Base-by-base conservation (phyloP, 306 rosid species). In the Casuarina cunninghamiana region DNA sequence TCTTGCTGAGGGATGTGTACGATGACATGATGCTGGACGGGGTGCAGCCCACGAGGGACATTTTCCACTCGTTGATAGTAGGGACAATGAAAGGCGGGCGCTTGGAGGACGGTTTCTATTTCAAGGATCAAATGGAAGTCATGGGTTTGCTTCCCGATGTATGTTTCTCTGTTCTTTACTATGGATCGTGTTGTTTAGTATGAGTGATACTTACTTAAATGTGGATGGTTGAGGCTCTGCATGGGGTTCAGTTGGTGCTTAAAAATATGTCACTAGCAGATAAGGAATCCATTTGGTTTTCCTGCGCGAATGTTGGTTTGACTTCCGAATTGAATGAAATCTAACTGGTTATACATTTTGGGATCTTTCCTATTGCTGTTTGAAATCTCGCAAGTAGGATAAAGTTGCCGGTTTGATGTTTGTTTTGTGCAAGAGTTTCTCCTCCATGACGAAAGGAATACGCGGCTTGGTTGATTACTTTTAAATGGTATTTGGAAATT, bases 21-120 rank as follows among this genome's bases (percentile, higher is more conserved):
- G 92, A 88, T 54, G 97, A 95, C 81, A 93, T 95, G 99, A 63
- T 85, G 92, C 91, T 95, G 79, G 99, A 95, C 74, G 99, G 97
- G 61, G 96, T 95, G 78, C 93, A 87, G 85, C 99, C 99, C n/a
- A 77, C 75, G 1, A 86, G 90, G 51, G 97, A 95, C 75, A 87
- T 93, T 51, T 95, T 93, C 77, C 92, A 86, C 75, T 88, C 94
- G 6, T 91, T 95, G 75, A 81, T 87, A 37, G 84, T 79, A 44
- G 99, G 97, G 57, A 81, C 97, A 76, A 87, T 95, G 93, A 95
- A 83, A 85, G 96, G 91, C 11, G 82, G 86, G 50, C 85, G 90
- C 71, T 69, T 95, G 83, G 93, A 91, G 69, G 96, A 95, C 67
- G 92, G 97, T 60, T 86, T 93, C 77, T 93, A 76, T 86, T 95